These are phyloP conservation scores for Leptographium wingfieldii DNA, from an alignment of 2,329 filamentous ascomycete species.

Conservation along the genomic window DNA sequence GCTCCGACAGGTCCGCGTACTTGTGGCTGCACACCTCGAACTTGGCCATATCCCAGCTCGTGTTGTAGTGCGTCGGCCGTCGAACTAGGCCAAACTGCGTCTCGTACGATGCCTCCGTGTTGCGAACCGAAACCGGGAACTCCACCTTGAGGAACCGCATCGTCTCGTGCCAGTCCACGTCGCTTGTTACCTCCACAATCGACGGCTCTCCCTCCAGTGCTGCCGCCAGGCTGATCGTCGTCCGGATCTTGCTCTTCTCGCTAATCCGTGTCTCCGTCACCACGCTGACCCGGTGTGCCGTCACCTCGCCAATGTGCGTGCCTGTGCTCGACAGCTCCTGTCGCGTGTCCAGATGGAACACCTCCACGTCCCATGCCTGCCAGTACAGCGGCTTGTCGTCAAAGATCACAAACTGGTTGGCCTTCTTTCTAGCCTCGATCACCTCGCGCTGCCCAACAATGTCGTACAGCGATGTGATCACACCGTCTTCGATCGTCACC, in stretches of 20 bases:
- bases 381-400: slow-evolving; percentile 96
- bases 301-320: slow-evolving; percentile 59
- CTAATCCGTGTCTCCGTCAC: slow-evolving; percentile 80
- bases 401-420: slow-evolving; percentile 86
- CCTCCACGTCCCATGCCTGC: slow-evolving; percentile 97
- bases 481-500: slow-evolving; percentile 60
- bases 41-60: slow-evolving; percentile 71
- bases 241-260: slow-evolving; percentile 72
- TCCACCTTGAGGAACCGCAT: slow-evolving; percentile 99
- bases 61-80: slow-evolving; percentile 96
- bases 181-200: slow-evolving; percentile 64
- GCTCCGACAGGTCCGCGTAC: slow-evolving; percentile 58
- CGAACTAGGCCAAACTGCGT: slow-evolving; percentile 84
- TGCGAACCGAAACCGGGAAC: slow-evolving; percentile 84
- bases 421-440: slow-evolving; percentile 60
- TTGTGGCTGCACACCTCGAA: slow-evolving; percentile 69
- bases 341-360: slow-evolving; percentile 82
- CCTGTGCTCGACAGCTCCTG: slow-evolving; percentile 58
- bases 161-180: slow-evolving; percentile 93
- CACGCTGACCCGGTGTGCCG: slow-evolving; percentile 66
- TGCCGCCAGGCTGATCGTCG: slow-evolving; percentile 68
- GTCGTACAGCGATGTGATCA: slow-evolving; percentile 78
- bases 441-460: slow-evolving; percentile 60
- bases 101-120: slow-evolving; percentile 89
- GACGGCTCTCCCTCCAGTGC: slow-evolving; percentile 51